A percentile compares a stretch with the other conserved stretches of the same genome.
Evolutionary conservation across 441 rosid species (phyloP).

Genomic region (Gossypium lobatum): DNA sequence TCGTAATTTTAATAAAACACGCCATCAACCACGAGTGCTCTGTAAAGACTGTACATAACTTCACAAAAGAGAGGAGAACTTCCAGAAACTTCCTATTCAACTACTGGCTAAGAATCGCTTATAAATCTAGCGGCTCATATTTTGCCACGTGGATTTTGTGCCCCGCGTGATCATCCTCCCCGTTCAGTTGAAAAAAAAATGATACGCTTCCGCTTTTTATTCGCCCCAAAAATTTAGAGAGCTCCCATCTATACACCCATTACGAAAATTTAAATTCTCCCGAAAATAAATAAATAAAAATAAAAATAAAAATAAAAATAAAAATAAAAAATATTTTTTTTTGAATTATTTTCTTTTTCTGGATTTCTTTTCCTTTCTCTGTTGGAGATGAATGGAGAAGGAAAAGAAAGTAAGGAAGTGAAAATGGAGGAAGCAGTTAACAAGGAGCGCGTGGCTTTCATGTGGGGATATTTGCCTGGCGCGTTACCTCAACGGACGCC

Average conservation of each 20-base stretch:
- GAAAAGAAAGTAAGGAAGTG: conserved; percentile 25
- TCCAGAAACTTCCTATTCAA: conserved; percentile 72
- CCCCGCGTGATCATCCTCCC: conserved; percentile 47
- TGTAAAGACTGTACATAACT: not conserved
- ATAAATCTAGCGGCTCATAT: conserved; percentile 26
- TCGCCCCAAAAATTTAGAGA: not conserved
- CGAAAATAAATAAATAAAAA: not conserved
- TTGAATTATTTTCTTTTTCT: too few species aligned
- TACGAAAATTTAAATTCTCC: not conserved
- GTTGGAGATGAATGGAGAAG: conserved; percentile 56
- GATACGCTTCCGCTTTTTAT: conserved; percentile 37
- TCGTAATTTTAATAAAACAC: not conserved
- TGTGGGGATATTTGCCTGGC: conserved; percentile 97
- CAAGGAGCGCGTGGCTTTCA: conserved; percentile 41
- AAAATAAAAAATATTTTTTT: not conserved
- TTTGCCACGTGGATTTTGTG: conserved; percentile 34
- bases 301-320: too few species aligned
- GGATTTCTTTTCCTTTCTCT: not conserved
- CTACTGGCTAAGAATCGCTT: conserved; percentile 48
- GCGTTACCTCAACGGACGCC: conserved; percentile 80
- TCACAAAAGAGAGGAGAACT: conserved; percentile 14
- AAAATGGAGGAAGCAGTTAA: conserved; percentile 25
- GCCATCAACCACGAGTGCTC: not conserved
- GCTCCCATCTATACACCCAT: not conserved
- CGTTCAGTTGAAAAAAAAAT: conserved; percentile 31